These are phyloP conservation scores for Fusarium penzigii DNA, from an alignment of 2,329 filamentous ascomycete genomes.

Conservation along the genomic window DNA sequence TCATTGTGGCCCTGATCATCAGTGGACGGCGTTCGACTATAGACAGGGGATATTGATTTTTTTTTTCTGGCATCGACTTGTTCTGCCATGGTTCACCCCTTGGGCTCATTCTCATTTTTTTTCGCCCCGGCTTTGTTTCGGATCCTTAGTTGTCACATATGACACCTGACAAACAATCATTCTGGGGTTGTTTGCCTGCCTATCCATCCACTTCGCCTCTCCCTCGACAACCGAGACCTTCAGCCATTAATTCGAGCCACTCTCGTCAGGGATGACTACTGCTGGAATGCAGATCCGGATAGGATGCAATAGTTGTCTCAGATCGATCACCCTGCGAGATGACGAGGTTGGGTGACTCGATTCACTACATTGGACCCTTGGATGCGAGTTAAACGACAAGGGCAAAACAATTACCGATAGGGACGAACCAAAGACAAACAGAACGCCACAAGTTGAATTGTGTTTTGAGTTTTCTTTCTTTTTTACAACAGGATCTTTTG, in stretches of 20 bases:
- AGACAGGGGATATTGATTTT: conserved; percentile 30
- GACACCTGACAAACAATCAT: no score
- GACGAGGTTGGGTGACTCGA: conserved; percentile 8
- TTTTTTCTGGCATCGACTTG: conserved; percentile 6
- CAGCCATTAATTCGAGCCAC: conserved; percentile 7
- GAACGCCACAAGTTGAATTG: conserved; percentile 16
- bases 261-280: conserved; percentile 23
- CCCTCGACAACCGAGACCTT: conserved; percentile 11
- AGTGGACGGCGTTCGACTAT: conserved; percentile 36
- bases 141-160: no score
- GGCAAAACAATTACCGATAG: neutral
- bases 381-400: conserved; percentile 7
- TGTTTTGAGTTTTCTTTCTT: conserved; percentile 17
- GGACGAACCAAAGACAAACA: conserved; percentile 3
- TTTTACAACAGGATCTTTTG: conserved; percentile 16
- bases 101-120: no score
- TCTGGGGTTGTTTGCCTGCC: no score
- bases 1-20: conserved; percentile 13
- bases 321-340: conserved; percentile 20
- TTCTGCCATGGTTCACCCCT: no score
- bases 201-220: conserved; percentile 3
- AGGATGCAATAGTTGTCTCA: conserved; percentile 34
- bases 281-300: conserved; percentile 33
- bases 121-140: no score
- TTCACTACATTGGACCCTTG: conserved; percentile 5